Percentiles rank a stretch among this genome's conserved stretches.
These are phyloP conservation scores for Fusarium sp. DNA, from an alignment of 2,329 filamentous ascomycete species.

Conservation along the genomic window DNA sequence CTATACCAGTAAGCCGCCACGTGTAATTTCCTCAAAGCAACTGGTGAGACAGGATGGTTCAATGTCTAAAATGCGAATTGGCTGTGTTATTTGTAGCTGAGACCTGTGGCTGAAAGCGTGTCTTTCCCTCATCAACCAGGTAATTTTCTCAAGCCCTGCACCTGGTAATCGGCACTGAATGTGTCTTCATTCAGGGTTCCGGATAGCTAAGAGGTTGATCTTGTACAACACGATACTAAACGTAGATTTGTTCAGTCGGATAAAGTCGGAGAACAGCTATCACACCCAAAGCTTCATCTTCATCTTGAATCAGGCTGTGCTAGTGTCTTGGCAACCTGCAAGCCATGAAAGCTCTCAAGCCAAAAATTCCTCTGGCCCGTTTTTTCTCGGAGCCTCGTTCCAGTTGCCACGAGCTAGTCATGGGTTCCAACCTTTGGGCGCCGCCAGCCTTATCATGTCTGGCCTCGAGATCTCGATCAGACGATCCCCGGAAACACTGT, in stretches of 20 bases:
- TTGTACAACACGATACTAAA: background rate
- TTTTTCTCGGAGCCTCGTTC: constrained; percentile 1
- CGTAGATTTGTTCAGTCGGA: background rate
- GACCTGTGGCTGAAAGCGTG: too few relatives aligned
- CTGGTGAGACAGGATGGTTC: too few relatives aligned
- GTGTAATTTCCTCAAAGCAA: too few relatives aligned
- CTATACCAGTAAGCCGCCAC: background rate
- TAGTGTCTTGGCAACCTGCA: background rate
- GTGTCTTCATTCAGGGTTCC: too few relatives aligned
- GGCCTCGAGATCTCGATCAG: background rate
- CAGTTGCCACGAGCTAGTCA: background rate
- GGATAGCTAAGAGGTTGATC: too few relatives aligned
- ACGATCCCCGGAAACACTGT: background rate
- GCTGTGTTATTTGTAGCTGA: too few relatives aligned
- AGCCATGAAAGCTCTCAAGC: background rate
- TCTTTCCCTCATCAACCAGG: too few relatives aligned
- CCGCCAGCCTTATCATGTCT: constrained; percentile 3
- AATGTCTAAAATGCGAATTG: too few relatives aligned
- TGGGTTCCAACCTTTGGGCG: background rate
- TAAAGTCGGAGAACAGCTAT: background rate
- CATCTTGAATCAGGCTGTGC: background rate
- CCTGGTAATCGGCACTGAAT: too few relatives aligned
- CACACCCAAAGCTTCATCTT: background rate
- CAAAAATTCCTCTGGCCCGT: background rate
- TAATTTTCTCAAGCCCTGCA: too few relatives aligned